Evolutionary conservation across 1,139 yeast genomes (phyloP), one percentile per base, ranked within the genome.

Genomic region (Kluyveromyces sp.): DNA sequence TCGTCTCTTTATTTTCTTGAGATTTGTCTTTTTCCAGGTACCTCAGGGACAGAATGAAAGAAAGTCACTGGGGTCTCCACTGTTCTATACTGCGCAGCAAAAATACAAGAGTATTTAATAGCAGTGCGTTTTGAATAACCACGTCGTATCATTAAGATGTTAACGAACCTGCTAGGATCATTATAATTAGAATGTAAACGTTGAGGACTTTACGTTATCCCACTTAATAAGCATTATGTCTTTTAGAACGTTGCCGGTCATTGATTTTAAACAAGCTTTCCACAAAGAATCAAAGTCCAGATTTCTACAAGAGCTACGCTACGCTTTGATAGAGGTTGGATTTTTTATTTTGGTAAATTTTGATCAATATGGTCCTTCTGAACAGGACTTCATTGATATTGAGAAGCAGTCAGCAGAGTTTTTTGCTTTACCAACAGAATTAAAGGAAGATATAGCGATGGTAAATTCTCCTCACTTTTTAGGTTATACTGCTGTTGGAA

Each of bases 401-500:
- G 70, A 71, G 52, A 56, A 56, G 2, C 69, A 77, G 49, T 67
- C 83, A 0, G 59, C 68, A 3, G 61, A 69, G n/a, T 75, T 79
- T 54, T 81, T 81, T 56, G 71, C 67, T 0, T 66, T 80, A 34
- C 83, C 85, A 0, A 67, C 69, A 5, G 67, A 70, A 8, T 77
- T 73, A 50, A 81, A 81, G 60, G 57, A 68, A 48, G 69, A 67
- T 34, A 68, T 79, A 44, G 81, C 78, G 44, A 82, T 82, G 86
- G 70, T 75, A 41, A 67, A 79, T 49, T 77, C 79, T 38, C 81
- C 79, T 10, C 87, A 82, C 56, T 81, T 82, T 59, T 69, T 81
- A 45, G 89, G 89, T 0, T 82, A 82, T 60, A 78, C 82, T 37
- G 70, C 75, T 21, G 65, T 82, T 15, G 87, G 85, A 4, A 81